phyloP scores from a whole-genome alignment of 225 moss, liverwort and hornwort genomes.

The Marchantia paleacea region DNA sequence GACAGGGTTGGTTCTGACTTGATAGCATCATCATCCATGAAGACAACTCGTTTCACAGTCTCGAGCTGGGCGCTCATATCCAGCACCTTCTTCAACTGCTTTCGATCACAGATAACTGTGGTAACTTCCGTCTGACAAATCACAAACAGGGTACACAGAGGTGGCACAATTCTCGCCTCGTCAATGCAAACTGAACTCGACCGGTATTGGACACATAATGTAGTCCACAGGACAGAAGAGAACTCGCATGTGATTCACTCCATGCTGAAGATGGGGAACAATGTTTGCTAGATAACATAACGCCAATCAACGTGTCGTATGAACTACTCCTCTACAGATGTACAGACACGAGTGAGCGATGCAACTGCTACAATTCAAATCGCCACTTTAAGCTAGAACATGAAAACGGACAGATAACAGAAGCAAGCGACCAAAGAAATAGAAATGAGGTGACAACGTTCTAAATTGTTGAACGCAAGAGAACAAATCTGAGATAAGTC shows the following conservation, averaged over 20 bases:
- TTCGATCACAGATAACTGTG: slow-evolving; percentile 87
- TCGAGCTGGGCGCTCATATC: slow-evolving; percentile 57
- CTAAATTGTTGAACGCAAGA: too few relatives aligned
- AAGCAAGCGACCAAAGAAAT: too few relatives aligned
- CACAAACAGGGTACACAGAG: background rate
- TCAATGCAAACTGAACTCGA: background rate
- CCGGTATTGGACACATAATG: background rate
- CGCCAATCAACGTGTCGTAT: too few relatives aligned
- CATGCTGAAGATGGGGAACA: background rate
- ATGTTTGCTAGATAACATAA: background rate
- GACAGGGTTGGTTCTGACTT: slow-evolving; percentile 53
- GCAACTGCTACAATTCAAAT: too few relatives aligned
- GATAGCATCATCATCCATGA: slow-evolving; percentile 64
- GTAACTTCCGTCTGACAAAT: slow-evolving; percentile 69
- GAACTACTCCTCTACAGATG: too few relatives aligned
- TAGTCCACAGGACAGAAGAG: background rate
- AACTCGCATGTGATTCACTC: background rate
- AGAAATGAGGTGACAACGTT: too few relatives aligned
- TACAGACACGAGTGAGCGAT: too few relatives aligned
- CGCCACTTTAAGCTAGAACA: too few relatives aligned
- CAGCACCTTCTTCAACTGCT: slow-evolving; percentile 76
- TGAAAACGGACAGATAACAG: too few relatives aligned
- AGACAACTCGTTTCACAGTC: slow-evolving; percentile 65
- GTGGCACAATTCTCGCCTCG: background rate
- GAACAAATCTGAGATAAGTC: too few relatives aligned